phyloP scores from a whole-genome alignment of 495 filamentous ascomycete species.

The Poronia punctata region DNA sequence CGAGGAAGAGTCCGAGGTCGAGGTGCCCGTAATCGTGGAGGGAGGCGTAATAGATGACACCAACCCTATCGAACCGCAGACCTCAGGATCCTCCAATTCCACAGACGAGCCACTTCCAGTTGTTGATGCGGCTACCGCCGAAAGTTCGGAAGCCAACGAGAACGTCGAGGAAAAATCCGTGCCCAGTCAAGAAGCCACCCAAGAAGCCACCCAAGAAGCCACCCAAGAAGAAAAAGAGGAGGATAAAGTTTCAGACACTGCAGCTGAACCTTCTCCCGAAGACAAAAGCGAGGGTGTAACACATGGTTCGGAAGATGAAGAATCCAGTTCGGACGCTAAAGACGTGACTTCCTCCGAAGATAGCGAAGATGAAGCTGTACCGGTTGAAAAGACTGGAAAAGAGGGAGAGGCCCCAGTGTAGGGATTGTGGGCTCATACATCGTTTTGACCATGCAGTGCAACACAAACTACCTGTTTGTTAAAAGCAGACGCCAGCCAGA shows the following conservation, averaged over 20 bases:
- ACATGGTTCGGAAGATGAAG: no score
- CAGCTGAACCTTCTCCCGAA: conserved; percentile 1
- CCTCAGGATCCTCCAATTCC: conserved; percentile 5
- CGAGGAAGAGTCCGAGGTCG: conserved; percentile 34
- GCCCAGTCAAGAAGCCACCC: conserved; percentile 18
- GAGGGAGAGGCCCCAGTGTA: no score
- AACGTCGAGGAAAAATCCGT: conserved; percentile 8
- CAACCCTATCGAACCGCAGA: conserved; percentile 1
- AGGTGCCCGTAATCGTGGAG: conserved; percentile 41
- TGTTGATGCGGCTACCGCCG: conserved; percentile 17
- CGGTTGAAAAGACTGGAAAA: no score
- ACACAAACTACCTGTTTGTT: no score
- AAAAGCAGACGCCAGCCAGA: no score
- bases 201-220: conserved; percentile 15
- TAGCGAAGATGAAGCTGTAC: no score
- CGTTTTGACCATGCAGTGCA: no score
- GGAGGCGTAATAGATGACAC: conserved; percentile 20
- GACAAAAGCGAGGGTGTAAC: no score
- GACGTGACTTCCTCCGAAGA: no score
- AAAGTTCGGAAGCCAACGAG: conserved; percentile 14
- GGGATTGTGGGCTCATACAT: no score
- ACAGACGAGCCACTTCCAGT: conserved; percentile 13
- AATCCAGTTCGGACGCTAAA: no score
- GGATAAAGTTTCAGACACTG: background rate
- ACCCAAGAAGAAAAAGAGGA: conserved; percentile 17